Percentiles rank a stretch among this genome's conserved stretches.
Conservation (phyloP, 495 filamentous ascomycete genomes). For the Penicillium angulare region DNA sequence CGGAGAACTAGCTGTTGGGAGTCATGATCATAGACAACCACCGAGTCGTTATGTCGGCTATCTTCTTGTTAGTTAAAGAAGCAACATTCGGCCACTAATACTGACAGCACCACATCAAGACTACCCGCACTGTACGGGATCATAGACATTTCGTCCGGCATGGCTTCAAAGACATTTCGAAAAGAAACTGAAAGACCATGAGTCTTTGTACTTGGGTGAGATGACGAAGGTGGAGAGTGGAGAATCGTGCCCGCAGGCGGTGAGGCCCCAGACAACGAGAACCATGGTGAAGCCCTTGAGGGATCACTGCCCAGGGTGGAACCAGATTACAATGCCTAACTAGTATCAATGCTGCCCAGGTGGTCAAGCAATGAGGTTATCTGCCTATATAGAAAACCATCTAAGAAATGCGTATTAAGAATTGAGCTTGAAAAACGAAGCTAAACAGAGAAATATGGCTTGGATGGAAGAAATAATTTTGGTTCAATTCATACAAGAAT, state of each 20-base stretch:
- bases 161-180: constrained; percentile 14
- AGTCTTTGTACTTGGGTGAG: neutral
- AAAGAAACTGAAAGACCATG: neutral
- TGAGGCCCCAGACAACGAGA: constrained; percentile 8
- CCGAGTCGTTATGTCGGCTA: constrained; percentile 86
- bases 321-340: no score
- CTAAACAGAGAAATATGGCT: no score
- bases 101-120: constrained; percentile 52
- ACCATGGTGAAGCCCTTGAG: neutral
- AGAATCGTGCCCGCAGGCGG: constrained; percentile 8
- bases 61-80: constrained; percentile 5
- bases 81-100: neutral
- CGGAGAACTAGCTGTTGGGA: constrained; percentile 82
- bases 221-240: constrained; percentile 5
- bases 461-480: constrained; percentile 1
- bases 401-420: no score
- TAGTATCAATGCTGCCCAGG: no score
- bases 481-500: constrained; percentile 9
- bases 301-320: no score
- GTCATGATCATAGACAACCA: constrained; percentile 85
- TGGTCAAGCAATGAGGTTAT: no score
- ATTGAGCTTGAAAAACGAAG: no score
- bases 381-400: no score
- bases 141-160: constrained; percentile 49
- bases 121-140: constrained; percentile 46